Evolutionary conservation across 495 filamentous ascomycete species (phyloP), one percentile per base, ranked within the genome.

Genomic region (Elasticomyces elasticus): DNA sequence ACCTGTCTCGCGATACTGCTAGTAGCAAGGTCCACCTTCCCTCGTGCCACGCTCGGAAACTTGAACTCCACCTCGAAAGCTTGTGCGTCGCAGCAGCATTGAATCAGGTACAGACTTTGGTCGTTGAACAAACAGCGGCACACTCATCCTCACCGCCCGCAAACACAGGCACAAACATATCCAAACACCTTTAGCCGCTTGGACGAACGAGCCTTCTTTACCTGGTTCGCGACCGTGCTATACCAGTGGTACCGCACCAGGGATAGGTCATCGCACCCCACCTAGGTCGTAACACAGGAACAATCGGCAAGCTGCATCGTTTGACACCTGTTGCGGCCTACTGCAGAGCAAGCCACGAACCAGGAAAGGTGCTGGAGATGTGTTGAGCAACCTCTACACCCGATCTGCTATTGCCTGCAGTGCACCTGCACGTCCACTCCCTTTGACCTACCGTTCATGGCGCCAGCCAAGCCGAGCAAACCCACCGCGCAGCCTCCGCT

Each of bases 341-440:
- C 46, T 49, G 46, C 46, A 49, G 46, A 10, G 30, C 30, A 9
- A 25, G n/a, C 28, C n/a, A 22, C 17, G 23, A 38, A 4, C 7
- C 5, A 20, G 30, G 12, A 42, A 51, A 51, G 20, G n/a, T 27
- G 15, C 37, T 22, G 17, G n/a, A 17, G 24, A 53, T 53, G 51
- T 7, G 20, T 45, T 53, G 24, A 43, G 35, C 20, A 26, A 23
- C 11, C 12, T 19, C 17, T 23, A 9, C 24, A 25, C 51, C 37
- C 40, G 4, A 45, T 17, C 22, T 37, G 24, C 41, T 54, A 25
- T 37, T 38, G 20, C 52, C 40, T 48, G 52, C 41, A 54, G 52
- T 54, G 52, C 52, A 5, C 25, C 38, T 47, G 58, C 58, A 54
- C 54, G 54, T 54, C 53, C 54, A 19, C 43, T 61, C 53, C 43